Percentiles rank a stretch among this genome's conserved stretches.
Conservation (phyloP, 1,284 basidiomycete species). For the Golubevia pallescens region DNA sequence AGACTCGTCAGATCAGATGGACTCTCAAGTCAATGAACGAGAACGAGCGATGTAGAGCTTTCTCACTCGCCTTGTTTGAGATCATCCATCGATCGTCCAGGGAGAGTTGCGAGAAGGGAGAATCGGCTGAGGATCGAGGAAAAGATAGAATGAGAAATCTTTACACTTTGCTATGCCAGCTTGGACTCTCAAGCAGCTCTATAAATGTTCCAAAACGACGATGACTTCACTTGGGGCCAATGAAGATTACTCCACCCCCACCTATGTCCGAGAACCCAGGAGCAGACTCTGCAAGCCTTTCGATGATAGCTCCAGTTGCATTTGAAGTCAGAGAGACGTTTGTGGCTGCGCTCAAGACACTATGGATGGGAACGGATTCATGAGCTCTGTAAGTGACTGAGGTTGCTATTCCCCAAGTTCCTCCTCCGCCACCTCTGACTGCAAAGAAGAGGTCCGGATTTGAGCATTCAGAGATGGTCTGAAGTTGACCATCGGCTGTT, state of each 20-base stretch:
- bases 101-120: no score
- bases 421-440: background rate
- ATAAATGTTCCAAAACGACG: no score
- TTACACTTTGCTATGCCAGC: no score
- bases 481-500: background rate
- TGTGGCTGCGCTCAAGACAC: background rate
- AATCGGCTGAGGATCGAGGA: no score
- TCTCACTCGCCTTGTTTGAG: no score
- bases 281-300: background rate
- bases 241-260: background rate
- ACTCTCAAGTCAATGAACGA: no score
- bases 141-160: no score
- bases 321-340: background rate
- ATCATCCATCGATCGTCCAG: no score
- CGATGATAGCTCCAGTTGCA: background rate
- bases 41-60: no score
- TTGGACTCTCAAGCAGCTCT: no score
- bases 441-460: constrained; percentile 6
- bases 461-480: background rate
- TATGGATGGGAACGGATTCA: background rate
- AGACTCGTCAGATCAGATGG: no score
- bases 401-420: constrained; percentile 1
- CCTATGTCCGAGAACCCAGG: background rate
- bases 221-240: background rate
- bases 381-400: constrained; percentile 1